phyloP scores from a whole-genome alignment of 2,329 filamentous ascomycete genomes.

The Rhytidhysteron rufulum region DNA sequence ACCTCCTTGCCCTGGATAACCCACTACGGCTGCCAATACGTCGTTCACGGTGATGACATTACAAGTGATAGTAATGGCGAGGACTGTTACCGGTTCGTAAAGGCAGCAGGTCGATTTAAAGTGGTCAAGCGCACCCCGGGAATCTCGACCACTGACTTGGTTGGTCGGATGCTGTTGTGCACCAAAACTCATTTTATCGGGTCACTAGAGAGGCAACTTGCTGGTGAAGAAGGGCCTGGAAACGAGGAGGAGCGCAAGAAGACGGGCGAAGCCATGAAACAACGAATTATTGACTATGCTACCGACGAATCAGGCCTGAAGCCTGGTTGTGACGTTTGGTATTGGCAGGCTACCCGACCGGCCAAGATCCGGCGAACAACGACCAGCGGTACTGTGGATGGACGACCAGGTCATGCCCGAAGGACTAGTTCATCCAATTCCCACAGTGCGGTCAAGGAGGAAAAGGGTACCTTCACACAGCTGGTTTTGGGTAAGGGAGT shows the following conservation, averaged over 20 bases:
- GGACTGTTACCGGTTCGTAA: constrained; percentile 97
- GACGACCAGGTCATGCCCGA: not conserved
- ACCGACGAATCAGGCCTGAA: constrained; percentile 77
- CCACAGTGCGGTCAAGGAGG: constrained; percentile 43
- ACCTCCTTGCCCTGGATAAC: constrained; percentile 91
- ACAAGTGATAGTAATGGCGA: constrained; percentile 90
- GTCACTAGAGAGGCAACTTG: constrained; percentile 65
- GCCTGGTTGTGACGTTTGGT: constrained; percentile 81
- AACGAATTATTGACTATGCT: constrained; percentile 79
- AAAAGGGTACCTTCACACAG: constrained; percentile 62
- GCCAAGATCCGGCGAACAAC: constrained; percentile 35
- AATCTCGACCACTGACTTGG: constrained; percentile 96
- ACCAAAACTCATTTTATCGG: constrained; percentile 93
- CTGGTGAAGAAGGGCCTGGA: constrained; percentile 69
- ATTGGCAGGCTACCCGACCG: constrained; percentile 61
- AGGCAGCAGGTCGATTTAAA: constrained; percentile 88
- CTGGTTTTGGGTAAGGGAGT: constrained; percentile 70
- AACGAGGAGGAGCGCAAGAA: constrained; percentile 62
- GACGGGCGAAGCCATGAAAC: constrained; percentile 65
- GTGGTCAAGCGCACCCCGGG: constrained; percentile 94
- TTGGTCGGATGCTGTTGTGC: constrained; percentile 94
- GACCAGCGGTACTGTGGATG: constrained; percentile 13
- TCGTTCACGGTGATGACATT: constrained; percentile 96
- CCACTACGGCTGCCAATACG: constrained; percentile 92
- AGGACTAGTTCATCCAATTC: constrained; percentile 29